Evolutionary conservation across 1,284 basidiomycete genomes (phyloP), one percentile per base, ranked within the genome.

Genomic region (Schizopora paradoxa): DNA sequence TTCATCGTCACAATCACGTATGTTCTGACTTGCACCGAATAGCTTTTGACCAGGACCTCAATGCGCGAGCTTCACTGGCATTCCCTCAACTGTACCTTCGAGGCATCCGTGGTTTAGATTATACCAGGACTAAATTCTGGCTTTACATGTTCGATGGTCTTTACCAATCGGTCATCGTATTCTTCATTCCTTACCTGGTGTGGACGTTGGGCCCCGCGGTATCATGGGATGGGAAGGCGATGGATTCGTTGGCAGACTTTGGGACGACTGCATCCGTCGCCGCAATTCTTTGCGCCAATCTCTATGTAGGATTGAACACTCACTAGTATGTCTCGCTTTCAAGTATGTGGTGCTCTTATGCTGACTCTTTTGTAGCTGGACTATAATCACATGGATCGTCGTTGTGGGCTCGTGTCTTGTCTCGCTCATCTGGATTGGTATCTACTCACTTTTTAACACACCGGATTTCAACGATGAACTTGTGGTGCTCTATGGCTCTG

Each of bases 21-120:
- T n/a, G n/a, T 45, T 40, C 41, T 29, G 4, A 23, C 14, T 51
- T 36, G 40, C 36, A n/a, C 36, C 40, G 22, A 16, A 5, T 49
- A 86, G 89, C 91, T 14, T 95, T 97, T 60, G 94, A 98, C 66
- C 94, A 98, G 69, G 94, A 98, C 62, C 76, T 96, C 58, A 92
- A 94, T 60, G 87, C 91, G 19, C 81, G 82, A 61, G 92, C 90
- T 0, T 87, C 91, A 0, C 69, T 97, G 48, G 90, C 91, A 2
- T 95, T 90, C 69, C 94, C 94, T 5, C 88, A 94, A 58, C 81
- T 97, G 7, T 99, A 99, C 63, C 75, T 91, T 54, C 84, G 93
- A 37, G 94, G 95, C 29, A 95, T 97, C 56, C 76, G 83, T 21
- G 92, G 94, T 26, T 72, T 94, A 14, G 93, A 96, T 59, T 99